Evolutionary conservation across 805 yeast species (phyloP), one percentile per base, ranked within the genome.

Genomic region (Hanseniaspora occidentalis): DNA sequence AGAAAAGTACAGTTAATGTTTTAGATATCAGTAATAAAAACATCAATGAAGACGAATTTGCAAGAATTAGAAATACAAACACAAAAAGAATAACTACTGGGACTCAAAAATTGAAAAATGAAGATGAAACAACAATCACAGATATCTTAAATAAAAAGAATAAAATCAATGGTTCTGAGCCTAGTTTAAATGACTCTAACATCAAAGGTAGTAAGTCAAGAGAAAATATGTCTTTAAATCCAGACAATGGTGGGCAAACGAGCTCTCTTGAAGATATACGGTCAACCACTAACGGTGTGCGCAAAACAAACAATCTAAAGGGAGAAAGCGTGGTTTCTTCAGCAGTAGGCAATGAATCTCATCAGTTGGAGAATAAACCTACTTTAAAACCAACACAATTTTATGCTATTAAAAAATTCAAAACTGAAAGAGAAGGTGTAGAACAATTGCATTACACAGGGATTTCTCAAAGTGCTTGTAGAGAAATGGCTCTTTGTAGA

Each of bases 401-500:
- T 35, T 84, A 68, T 56, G 98, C 98, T 5, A 92, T 92, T 51
- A 92, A 92, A 58, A 92, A 89, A 64, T 92, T 92, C 69, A 92
- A 92, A 58, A 80, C 86, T 23, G 98, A 94, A 51, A 77, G 84
- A 52, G 94, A 88, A 47, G 89, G 89, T 43, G 67, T 66, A 24
- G 96, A 88, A 52, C 77, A 80, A 20, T 61, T 81, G 9, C 92
- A 83, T 61, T 89, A 86, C 53, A 86, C 96, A 0, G 97, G 98
- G 2, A 84, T 92, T 11, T 85, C 95, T 2, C 98, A 92, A 60
- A 77, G 89, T 51, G 98, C 97, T 1, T 84, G 94, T 36, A 69
- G 98, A 47, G 99, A 94, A 60, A 86, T 94, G 89, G 83, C 96
- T 1, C 66, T 92, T 17, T 92, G 97, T 59, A 71, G 94, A 37